Conservation (phyloP, 2,329 filamentous ascomycete genomes). For the Phoma sp. region DNA sequence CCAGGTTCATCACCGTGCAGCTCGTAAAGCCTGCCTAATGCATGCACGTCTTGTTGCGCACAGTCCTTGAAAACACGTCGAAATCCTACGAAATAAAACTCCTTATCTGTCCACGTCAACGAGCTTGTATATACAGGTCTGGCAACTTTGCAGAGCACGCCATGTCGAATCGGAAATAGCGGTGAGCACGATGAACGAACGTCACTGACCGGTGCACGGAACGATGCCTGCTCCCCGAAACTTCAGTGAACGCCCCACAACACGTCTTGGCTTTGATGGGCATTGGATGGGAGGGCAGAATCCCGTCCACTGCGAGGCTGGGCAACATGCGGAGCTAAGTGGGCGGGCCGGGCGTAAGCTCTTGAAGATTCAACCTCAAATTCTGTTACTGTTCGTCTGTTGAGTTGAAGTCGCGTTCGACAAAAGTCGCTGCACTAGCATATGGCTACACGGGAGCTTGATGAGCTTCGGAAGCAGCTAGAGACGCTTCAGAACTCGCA, state of each 20-base stretch:
- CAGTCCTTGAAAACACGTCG: not conserved
- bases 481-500: slow-evolving; percentile 42
- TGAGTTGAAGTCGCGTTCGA: slow-evolving; percentile 8
- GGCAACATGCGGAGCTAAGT: slow-evolving; percentile 24
- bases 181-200: slow-evolving; percentile 24
- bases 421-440: slow-evolving; percentile 13
- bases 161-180: slow-evolving; percentile 27
- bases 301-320: slow-evolving; percentile 22
- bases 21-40: not conserved
- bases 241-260: slow-evolving; percentile 14
- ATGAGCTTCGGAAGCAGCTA: slow-evolving; percentile 41
- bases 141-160: not conserved
- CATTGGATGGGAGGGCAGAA: slow-evolving; percentile 23
- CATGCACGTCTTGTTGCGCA: not conserved
- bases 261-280: slow-evolving; percentile 18
- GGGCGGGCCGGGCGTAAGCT: slow-evolving; percentile 21
- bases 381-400: slow-evolving; percentile 7
- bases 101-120: not conserved
- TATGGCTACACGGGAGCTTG: slow-evolving; percentile 38
- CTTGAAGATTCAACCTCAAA: slow-evolving; percentile 9
- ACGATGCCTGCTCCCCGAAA: slow-evolving; percentile 11
- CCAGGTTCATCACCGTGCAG: slow-evolving; percentile 1
- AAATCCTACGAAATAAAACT: too few relatives aligned
- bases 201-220: slow-evolving; percentile 14
- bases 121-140: not conserved